A percentile compares a stretch with the other conserved stretches of the same genome.
phyloP scores from a whole-genome alignment of 2,329 filamentous ascomycete species.

The Pseudogymnoascus sp. region DNA sequence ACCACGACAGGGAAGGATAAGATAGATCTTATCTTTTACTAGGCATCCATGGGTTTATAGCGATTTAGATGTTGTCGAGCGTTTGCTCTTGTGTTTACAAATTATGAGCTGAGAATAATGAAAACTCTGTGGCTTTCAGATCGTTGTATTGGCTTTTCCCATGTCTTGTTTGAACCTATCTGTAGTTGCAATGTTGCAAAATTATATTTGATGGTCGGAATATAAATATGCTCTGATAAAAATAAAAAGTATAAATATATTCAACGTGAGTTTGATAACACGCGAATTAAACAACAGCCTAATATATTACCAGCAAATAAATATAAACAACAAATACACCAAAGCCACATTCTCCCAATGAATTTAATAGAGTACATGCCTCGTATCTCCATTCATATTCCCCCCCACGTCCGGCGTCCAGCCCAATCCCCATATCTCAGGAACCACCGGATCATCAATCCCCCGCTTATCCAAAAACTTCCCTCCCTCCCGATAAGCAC shows the following conservation, averaged over 20 bases:
- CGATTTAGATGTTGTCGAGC: not conserved
- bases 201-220: not conserved
- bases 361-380: not conserved
- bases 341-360: not conserved
- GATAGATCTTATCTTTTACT: constrained; percentile 42
- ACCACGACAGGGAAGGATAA: constrained; percentile 44
- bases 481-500: not conserved
- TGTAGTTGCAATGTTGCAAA: not conserved
- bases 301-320: not conserved
- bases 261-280: not conserved
- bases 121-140: not conserved
- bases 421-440: not conserved
- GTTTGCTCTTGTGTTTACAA: not conserved
- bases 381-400: not conserved
- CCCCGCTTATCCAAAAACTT: not conserved
- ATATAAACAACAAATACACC: not conserved
- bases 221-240: not conserved
- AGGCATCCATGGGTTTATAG: not conserved
- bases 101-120: not conserved
- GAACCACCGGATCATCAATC: not conserved
- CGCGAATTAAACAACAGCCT: no score
- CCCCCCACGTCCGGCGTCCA: not conserved
- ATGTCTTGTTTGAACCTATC: not conserved
- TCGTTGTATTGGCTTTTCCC: not conserved
- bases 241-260: not conserved